A percentile compares a stretch with the other conserved stretches of the same genome.
Conservation (phyloP, 169 alveolate species). For the Plasmodium ovale region DNA sequence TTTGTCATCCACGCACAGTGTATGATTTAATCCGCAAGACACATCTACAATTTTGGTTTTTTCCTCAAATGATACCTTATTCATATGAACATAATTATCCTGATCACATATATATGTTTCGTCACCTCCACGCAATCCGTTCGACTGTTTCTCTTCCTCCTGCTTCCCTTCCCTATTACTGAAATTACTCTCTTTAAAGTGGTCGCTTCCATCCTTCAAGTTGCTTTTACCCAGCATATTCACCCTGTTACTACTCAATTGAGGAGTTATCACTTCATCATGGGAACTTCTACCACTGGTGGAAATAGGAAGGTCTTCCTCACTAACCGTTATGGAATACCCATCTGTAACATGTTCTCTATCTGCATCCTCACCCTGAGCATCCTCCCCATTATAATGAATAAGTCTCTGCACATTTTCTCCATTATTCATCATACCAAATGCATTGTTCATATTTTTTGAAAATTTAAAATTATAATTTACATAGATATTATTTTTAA, state of each 20-base stretch:
- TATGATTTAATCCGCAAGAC: slow-evolving; percentile 71
- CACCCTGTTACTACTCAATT: neutral
- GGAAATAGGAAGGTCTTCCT: neutral
- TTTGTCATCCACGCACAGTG: slow-evolving; percentile 65
- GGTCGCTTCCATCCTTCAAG: neutral
- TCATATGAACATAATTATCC: slow-evolving; percentile 35
- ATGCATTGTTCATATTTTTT: slow-evolving; percentile 8
- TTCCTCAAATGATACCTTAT: slow-evolving; percentile 62
- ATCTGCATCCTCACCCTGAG: neutral
- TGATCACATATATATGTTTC: slow-evolving; percentile 6
- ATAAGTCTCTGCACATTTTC: neutral
- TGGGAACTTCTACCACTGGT: neutral
- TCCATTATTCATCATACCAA: neutral
- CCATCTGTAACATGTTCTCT: neutral
- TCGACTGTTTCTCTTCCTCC: neutral
- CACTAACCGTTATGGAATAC: neutral
- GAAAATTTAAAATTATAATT: slow-evolving; percentile 63
- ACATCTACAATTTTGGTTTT: slow-evolving; percentile 66
- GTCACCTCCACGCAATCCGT: slow-evolving; percentile 3
- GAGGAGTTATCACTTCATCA: neutral
- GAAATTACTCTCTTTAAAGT: neutral
- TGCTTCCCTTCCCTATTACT: neutral
- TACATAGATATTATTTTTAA: slow-evolving; percentile 54
- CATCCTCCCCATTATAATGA: neutral
- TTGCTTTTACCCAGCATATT: neutral